A percentile compares a stretch with the other conserved stretches of the same genome.
Conservation (phyloP, 441 rosid genomes). For the Gossypium lobatum region DNA sequence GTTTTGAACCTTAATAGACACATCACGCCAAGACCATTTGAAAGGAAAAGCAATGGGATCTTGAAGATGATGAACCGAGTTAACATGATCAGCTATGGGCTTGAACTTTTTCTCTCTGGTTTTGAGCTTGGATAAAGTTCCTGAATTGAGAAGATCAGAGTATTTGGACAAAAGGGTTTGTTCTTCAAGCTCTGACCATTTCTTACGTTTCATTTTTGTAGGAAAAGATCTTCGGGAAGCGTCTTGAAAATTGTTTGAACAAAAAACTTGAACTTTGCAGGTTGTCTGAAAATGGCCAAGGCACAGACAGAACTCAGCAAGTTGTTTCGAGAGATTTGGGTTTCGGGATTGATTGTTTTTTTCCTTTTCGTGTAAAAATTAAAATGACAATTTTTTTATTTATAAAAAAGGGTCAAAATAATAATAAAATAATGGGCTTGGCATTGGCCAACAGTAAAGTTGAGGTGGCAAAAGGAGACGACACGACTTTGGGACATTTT, state of each 20-base stretch:
- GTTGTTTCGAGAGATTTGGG: not conserved
- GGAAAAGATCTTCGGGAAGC: not conserved
- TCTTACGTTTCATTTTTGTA: constrained; percentile 54
- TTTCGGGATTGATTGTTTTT: not conserved
- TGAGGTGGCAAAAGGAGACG: constrained; percentile 9
- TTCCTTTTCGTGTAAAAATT: not conserved
- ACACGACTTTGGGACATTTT: not conserved
- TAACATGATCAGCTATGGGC: constrained; percentile 72
- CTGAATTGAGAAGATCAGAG: constrained; percentile 50
- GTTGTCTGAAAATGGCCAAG: not conserved
- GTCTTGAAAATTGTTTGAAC: not conserved
- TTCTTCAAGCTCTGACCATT: constrained; percentile 67
- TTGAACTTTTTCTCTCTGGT: constrained; percentile 72
- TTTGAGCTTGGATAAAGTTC: constrained; percentile 57
- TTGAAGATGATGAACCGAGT: constrained; percentile 49
- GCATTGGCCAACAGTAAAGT: not conserved
- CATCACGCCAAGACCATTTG: constrained; percentile 79
- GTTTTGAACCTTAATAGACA: constrained; percentile 70
- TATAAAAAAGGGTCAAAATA: not conserved
- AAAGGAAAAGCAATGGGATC: constrained; percentile 58
- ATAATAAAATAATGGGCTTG: not conserved
- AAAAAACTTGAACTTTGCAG: not conserved
- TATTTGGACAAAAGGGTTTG: constrained; percentile 53
- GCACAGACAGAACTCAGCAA: not conserved
- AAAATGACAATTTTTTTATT: not conserved